phyloP scores from a whole-genome alignment of 176 grass and related monocot species.

The Eleusine indica region DNA sequence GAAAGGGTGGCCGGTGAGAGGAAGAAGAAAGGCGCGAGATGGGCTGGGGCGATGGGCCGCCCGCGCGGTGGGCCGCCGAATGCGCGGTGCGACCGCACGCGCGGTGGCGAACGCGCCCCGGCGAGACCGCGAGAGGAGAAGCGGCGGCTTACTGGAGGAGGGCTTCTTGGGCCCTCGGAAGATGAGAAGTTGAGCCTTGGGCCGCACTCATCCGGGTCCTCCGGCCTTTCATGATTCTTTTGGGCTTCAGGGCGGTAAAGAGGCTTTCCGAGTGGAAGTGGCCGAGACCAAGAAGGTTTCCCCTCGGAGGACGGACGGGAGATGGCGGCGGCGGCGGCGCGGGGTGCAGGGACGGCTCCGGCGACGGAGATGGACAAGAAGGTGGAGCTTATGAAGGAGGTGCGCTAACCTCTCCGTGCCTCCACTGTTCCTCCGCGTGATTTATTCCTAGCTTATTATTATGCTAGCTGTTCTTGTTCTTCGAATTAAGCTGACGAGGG shows the following conservation, averaged over 20 bases:
- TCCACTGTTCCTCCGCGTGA: neutral
- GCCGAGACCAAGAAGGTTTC: neutral
- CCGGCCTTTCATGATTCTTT: neutral
- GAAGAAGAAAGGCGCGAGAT: no score
- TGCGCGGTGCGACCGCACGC: no score
- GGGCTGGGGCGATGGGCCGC: no score
- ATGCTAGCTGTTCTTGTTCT: neutral
- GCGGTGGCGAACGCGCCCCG: no score
- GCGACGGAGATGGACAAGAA: constrained; percentile 40
- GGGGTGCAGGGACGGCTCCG: neutral
- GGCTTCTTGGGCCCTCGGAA: neutral
- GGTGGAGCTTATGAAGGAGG: constrained; percentile 49
- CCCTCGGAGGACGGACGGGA: constrained; percentile 11
- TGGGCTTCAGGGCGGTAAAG: neutral
- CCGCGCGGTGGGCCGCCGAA: no score
- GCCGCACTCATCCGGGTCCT: neutral
- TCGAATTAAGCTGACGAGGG: neutral
- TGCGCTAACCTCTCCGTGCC: neutral
- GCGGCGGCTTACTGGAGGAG: neutral
- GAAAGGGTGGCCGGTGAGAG: no score
- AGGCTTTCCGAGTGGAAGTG: neutral
- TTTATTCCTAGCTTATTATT: neutral
- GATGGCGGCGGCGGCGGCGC: neutral
- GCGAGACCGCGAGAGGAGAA: neutral
- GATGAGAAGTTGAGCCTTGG: neutral